Percentiles rank a stretch among this genome's conserved stretches.
These are phyloP conservation scores for Waltergamsia citrina DNA, from an alignment of 2,329 filamentous ascomycete species.

Conservation along the genomic window DNA sequence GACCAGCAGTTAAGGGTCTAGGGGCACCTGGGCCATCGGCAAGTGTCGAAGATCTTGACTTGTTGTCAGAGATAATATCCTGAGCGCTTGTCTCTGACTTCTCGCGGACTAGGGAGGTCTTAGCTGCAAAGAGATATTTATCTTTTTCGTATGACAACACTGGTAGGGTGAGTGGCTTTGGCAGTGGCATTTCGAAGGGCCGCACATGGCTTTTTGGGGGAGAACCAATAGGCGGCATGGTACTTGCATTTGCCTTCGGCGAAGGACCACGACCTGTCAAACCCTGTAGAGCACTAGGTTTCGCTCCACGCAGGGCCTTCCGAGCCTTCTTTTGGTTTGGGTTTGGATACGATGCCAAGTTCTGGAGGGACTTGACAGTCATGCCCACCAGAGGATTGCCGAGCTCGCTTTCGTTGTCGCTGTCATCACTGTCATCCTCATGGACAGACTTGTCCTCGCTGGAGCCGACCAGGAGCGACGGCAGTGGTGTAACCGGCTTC, in stretches of 20 bases:
- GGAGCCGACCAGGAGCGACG: conserved; percentile 3
- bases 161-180: too few relatives aligned
- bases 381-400: conserved; percentile 24
- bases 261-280: neutral
- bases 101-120: too few relatives aligned
- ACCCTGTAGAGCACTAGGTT: conserved; percentile 1
- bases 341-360: conserved; percentile 46
- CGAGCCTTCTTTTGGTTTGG: conserved; percentile 42
- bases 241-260: neutral
- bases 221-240: neutral
- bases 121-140: too few relatives aligned
- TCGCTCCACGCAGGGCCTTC: conserved; percentile 23
- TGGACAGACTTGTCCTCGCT: conserved; percentile 9
- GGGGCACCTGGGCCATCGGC: conserved; percentile 30
- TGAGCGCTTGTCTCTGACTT: neutral
- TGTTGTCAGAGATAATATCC: neutral
- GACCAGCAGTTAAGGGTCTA: conserved; percentile 43
- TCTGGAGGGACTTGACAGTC: conserved; percentile 38
- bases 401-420: conserved; percentile 14
- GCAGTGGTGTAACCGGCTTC: neutral
- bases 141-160: too few relatives aligned
- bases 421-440: conserved; percentile 13
- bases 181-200: neutral
- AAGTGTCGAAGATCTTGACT: conserved; percentile 12
- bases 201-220: neutral